These are phyloP conservation scores for Podosphaera leucotricha DNA, from an alignment of 2,329 filamentous ascomycete species.

Conservation along the genomic window DNA sequence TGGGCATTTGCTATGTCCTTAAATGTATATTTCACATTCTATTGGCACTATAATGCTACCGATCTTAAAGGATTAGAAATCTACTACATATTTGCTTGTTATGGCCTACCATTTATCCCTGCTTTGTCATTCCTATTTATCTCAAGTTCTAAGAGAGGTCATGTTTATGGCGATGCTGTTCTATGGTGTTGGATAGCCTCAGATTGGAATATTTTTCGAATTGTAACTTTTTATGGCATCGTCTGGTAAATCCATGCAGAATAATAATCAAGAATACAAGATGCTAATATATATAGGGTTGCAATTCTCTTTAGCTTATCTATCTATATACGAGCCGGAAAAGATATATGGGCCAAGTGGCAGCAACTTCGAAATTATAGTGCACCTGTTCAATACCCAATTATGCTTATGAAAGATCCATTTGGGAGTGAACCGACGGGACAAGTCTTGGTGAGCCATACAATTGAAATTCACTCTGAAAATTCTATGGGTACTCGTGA, in stretches of 20 bases:
- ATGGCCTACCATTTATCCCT: conserved; percentile 48
- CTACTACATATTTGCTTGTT: conserved; percentile 44
- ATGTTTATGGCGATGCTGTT: conserved; percentile 49
- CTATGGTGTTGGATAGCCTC: conserved; percentile 61
- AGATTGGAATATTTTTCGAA: conserved; percentile 46
- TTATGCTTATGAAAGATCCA: conserved; percentile 20
- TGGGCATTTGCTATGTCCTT: conserved; percentile 66
- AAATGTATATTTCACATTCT: conserved; percentile 67
- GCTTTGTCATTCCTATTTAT: conserved; percentile 46
- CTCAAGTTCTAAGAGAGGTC: conserved; percentile 24
- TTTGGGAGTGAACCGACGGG: conserved; percentile 13
- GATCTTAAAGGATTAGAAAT: conserved; percentile 44
- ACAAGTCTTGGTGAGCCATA: conserved; percentile 31
- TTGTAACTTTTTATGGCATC: conserved; percentile 51
- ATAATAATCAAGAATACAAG: not conserved
- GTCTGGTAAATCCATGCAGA: conserved; percentile 35
- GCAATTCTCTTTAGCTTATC: conserved; percentile 35
- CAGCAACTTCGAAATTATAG: conserved; percentile 31
- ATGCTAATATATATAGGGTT: conserved; percentile 22
- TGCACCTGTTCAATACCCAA: conserved; percentile 19
- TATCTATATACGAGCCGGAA: conserved; percentile 43
- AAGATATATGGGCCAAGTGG: conserved; percentile 43
- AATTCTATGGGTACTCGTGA: not conserved
- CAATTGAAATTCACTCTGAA: conserved; percentile 1
- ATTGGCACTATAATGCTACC: conserved; percentile 42